Base-by-base conservation (phyloP, 805 yeast genomes). In the Maudiozyma saulgeensis region DNA sequence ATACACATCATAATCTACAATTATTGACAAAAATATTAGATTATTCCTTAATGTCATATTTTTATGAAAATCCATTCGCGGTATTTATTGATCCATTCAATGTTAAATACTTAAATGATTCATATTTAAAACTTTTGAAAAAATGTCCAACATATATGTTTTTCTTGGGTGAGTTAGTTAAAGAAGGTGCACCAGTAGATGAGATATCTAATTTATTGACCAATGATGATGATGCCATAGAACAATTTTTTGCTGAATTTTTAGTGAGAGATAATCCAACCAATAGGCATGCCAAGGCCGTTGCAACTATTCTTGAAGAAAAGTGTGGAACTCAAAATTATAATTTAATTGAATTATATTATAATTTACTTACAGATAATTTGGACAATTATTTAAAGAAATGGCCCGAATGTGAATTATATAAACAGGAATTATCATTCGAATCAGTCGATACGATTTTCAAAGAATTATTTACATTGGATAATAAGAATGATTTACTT, bases 81-180 rank as follows among this genome's bases (percentile, higher is more conserved):
- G 60, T 64, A 6, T 66, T 66, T 49, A 63, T 66, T 47, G 69
- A 66, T 44, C 68, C 67, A 8, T 62, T 60, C 9, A 66, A 66
- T 47, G 55, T 60, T n/a, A 59, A 53, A 32, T 53, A 49, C 43
- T 47, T 64, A 7, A 56, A 59, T 41, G 64, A 60, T n/a, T 51
- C 55, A 11, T 64, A 66, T 50, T 51, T 62, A 12, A 50, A 57
- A 19, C 49, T 59, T 45, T 49, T 66, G 2, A 49, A 55, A 2
- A 62, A 57, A 47, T 66, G 69, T 47, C 67, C 67, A 6, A 63
- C 69, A 0, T 66, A 61, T 44, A 63, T 64, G 67, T 58, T 58
- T 43, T 66, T 63, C 48, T 51, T 66, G n/a, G 68, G 64, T 43
- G 61, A 61, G 3, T 49, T 66, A 37, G 51, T 63, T 11, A 55